phyloP scores from a whole-genome alignment of 805 yeast genomes.

The Myxozyma melibiosi region DNA sequence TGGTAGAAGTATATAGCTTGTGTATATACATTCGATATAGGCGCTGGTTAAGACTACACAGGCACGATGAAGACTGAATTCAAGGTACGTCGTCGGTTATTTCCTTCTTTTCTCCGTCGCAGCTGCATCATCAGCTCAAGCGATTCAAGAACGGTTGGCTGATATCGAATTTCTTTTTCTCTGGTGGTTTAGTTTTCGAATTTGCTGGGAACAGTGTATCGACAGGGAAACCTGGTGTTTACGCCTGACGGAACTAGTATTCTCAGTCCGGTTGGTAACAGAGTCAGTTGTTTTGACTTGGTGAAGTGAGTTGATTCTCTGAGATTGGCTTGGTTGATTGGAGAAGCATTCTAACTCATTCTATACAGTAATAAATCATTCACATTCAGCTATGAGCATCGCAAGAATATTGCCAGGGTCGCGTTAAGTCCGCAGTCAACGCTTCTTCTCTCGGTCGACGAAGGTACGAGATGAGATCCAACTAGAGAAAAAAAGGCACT shows the following conservation, averaged over 20 bases:
- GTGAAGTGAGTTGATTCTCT: conserved; percentile 44
- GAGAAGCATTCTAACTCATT: background rate
- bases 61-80: conserved; percentile 87
- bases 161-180: no score
- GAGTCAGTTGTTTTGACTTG: conserved; percentile 86
- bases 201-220: conserved; percentile 89
- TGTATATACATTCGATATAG: no score
- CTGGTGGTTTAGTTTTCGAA: conserved; percentile 63
- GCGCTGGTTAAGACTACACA: no score
- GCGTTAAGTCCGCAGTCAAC: conserved; percentile 85
- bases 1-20: no score
- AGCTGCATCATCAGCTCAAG: no score
- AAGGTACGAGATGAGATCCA: no score
- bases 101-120: no score
- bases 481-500: no score
- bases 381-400: conserved; percentile 90
- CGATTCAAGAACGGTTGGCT: no score
- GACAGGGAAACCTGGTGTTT: conserved; percentile 86
- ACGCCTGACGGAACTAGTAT: conserved; percentile 83
- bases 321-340: background rate
- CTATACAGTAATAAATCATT: conserved; percentile 62
- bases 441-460: conserved; percentile 75
- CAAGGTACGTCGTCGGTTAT: no score
- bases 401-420: conserved; percentile 75
- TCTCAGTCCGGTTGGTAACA: conserved; percentile 90